Percentiles rank a stretch among this genome's conserved stretches.
phyloP scores from a whole-genome alignment of 805 yeast species.

The Hanseniaspora mollemarum region DNA sequence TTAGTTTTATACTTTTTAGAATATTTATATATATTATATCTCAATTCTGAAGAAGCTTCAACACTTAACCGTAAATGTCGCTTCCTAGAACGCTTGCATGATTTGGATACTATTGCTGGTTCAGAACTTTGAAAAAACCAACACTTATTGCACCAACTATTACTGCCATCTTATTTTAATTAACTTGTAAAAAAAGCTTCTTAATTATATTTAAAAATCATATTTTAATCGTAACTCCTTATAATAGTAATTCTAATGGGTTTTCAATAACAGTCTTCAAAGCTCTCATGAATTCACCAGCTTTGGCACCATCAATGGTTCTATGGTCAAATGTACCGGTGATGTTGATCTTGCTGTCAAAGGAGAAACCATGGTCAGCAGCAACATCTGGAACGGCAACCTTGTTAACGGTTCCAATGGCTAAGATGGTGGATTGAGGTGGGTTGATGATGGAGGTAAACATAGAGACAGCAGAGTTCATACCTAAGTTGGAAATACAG shows the following conservation, averaged over 20 bases:
- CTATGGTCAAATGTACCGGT: conserved; percentile 98
- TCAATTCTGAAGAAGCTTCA: too few relatives aligned
- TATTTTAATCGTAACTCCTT: too few relatives aligned
- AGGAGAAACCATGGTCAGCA: conserved; percentile 81
- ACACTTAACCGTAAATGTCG: too few relatives aligned
- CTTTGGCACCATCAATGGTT: conserved; percentile 93
- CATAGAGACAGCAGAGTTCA: conserved; percentile 85
- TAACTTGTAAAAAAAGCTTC: too few relatives aligned
- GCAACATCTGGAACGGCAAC: conserved; percentile 87
- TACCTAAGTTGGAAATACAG: conserved; percentile 96
- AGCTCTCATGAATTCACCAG: conserved; percentile 92
- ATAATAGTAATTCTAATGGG: conserved; percentile 86
- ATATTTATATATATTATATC: too few relatives aligned
- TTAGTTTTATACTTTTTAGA: background rate
- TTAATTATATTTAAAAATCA: too few relatives aligned
- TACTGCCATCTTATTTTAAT: too few relatives aligned
- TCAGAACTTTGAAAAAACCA: too few relatives aligned
- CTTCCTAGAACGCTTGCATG: too few relatives aligned
- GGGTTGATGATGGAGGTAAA: conserved; percentile 98
- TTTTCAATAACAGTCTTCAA: conserved; percentile 85
- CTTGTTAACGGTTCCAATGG: conserved; percentile 86
- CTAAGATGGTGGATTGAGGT: conserved; percentile 89
- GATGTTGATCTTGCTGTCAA: conserved; percentile 80
- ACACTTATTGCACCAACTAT: too few relatives aligned
- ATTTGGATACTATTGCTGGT: too few relatives aligned